Evolutionary conservation across 1,284 basidiomycete species (phyloP), one percentile per base, ranked within the genome.

Genomic region (Puccinia polysora): DNA sequence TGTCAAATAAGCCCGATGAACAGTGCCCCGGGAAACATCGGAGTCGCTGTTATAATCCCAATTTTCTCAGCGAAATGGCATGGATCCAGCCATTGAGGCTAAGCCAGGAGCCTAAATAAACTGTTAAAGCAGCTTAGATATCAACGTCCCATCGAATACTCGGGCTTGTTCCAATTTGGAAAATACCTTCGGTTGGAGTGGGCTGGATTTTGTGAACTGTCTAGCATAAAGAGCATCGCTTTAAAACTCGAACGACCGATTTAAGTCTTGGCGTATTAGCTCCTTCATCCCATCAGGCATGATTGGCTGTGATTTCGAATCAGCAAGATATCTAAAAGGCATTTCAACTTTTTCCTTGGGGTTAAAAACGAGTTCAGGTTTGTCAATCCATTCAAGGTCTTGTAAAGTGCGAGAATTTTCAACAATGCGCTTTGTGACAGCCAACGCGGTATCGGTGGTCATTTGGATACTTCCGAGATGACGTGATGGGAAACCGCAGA

Each of bases 401-500:
- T 50, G 4, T 62, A 74, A 63, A 18, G 43, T 34, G 20, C 14
- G 30, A 18, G 40, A 14, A 49, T 96, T 91, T 74, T 89, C 83
- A 0, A 94, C 88, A 15, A 96, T 89, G 1, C 86, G 81, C 79
- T 95, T 97, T 0, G 91, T 93, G 5, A 97, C 94, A 7, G 89
- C 91, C 0, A 97, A 83, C 0, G 95, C 95, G 0, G 95, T 97
- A 80, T 98, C 95, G 0, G 95, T 98, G 30, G 95, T 97, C 95
- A 98, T 98, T 80, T 98, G 96, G 0, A 75, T 73, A 40, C 85
- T 82, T 0, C 90, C 91, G 4, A 96, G 83, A 80, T 89, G 89
- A 30, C 93, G 84, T 2, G 84, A 85, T 0, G 91, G 90, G 79
- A 96, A 97, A 0, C 92, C 92, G 18, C 93, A 82, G 15, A 84